Conservation (phyloP, 371 early-diverging fungal genomes). For the Mortierella sp. region DNA sequence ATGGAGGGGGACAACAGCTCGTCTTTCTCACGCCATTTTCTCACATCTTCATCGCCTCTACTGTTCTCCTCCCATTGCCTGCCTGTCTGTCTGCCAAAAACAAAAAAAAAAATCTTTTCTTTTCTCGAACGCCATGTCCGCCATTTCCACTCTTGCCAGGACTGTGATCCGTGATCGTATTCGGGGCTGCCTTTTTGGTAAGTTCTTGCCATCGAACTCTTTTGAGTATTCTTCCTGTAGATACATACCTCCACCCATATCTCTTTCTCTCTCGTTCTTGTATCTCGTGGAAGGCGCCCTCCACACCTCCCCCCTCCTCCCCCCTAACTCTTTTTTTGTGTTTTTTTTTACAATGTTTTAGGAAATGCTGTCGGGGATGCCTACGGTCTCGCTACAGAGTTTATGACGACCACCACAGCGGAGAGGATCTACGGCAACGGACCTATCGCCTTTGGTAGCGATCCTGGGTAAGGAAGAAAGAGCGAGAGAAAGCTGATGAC, state of each 20-base stretch:
- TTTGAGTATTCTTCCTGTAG: too few relatives aligned
- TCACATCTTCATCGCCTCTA: neutral
- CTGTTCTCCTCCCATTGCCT: neutral
- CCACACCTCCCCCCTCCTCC: neutral
- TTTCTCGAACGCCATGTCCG: constrained; percentile 6
- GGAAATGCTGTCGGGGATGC: constrained; percentile 77
- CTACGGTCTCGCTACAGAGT: constrained; percentile 75
- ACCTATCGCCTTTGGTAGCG: constrained; percentile 68
- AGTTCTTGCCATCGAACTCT: too few relatives aligned
- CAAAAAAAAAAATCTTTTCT: too few relatives aligned
- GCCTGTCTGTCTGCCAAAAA: neutral
- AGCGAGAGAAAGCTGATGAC: too few relatives aligned
- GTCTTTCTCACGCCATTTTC: too few relatives aligned
- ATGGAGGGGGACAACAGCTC: too few relatives aligned
- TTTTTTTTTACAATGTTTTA: too few relatives aligned
- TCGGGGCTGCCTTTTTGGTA: constrained; percentile 39
- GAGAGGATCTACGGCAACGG: constrained; percentile 61
- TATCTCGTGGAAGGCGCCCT: too few relatives aligned
- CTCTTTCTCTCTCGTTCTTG: too few relatives aligned
- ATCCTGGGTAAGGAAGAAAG: constrained; percentile 44
- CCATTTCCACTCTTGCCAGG: constrained; percentile 22
- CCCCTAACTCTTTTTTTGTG: too few relatives aligned
- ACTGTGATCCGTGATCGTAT: constrained; percentile 32
- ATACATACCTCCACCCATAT: too few relatives aligned
- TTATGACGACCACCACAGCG: constrained; percentile 59